Percentiles rank a stretch among this genome's conserved stretches.
These are phyloP conservation scores for Drechslerella stenobrocha DNA, from an alignment of 2,329 filamentous ascomycete genomes.

Conservation along the genomic window DNA sequence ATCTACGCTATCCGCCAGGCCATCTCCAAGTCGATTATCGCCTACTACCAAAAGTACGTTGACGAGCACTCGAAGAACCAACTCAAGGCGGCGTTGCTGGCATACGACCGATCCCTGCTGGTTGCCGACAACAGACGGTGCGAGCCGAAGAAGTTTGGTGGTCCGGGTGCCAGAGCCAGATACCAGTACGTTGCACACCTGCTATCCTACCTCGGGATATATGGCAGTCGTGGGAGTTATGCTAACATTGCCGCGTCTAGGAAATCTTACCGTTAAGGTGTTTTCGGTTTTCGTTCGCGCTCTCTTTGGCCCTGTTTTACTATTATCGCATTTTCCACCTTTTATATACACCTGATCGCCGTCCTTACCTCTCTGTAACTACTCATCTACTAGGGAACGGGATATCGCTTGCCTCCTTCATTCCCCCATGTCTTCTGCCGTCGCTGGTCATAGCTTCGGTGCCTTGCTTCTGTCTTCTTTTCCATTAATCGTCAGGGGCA, in stretches of 20 bases:
- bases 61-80: slow-evolving; percentile 99
- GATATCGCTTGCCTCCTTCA: slow-evolving; percentile 21
- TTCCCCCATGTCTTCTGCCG: slow-evolving; percentile 22
- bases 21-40: slow-evolving; percentile 94
- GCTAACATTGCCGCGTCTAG: slow-evolving; percentile 19
- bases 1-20: slow-evolving; percentile 99
- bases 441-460: slow-evolving; percentile 37
- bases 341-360: slow-evolving; percentile 33
- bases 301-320: slow-evolving; percentile 23
- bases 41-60: slow-evolving; percentile 99
- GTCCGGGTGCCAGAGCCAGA: slow-evolving; percentile 89
- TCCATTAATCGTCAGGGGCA: slow-evolving; percentile 26
- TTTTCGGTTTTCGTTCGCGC: slow-evolving; percentile 13
- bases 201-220: neutral
- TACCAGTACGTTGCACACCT: slow-evolving; percentile 65
- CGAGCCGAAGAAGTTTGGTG: slow-evolving; percentile 98
- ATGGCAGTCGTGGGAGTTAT: neutral
- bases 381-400: slow-evolving; percentile 17
- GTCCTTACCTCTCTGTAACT: slow-evolving; percentile 40
- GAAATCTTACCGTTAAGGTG: slow-evolving; percentile 49
- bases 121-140: slow-evolving; percentile 98
- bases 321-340: slow-evolving; percentile 26
- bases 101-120: slow-evolving; percentile 95
- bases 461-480: slow-evolving; percentile 29
- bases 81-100: slow-evolving; percentile 93